phyloP scores from a whole-genome alignment of 2,329 filamentous ascomycete genomes.

The Ceratocystis colombiana region DNA sequence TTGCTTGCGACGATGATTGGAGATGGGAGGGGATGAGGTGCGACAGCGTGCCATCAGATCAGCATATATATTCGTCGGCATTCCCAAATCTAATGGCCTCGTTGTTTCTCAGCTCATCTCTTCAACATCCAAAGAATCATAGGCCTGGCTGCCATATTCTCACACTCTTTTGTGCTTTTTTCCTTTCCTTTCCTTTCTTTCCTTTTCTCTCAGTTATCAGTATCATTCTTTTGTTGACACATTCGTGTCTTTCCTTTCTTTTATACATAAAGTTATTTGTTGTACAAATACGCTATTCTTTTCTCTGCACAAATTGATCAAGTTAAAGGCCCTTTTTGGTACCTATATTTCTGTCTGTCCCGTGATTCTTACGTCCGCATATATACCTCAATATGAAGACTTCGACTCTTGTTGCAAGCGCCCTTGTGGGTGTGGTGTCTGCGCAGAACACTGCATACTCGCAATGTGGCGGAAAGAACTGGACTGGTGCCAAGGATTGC shows the following conservation, averaged over 20 bases:
- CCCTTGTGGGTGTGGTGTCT: constrained; percentile 13
- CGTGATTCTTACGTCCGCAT: background rate
- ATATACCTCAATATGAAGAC: constrained; percentile 10
- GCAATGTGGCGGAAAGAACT: constrained; percentile 7
- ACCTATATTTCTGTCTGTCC: background rate
- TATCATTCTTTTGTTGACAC: background rate
- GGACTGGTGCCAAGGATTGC: constrained; percentile 8
- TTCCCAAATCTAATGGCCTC: background rate
- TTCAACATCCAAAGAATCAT: constrained; percentile 1
- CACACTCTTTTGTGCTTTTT: background rate
- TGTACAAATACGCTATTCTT: background rate
- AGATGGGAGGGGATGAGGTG: background rate
- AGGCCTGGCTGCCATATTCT: constrained; percentile 16
- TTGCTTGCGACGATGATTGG: too few species aligned
- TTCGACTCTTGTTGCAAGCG: background rate
- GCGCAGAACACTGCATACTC: constrained; percentile 11
- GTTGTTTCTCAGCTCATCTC: background rate
- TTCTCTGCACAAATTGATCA: background rate
- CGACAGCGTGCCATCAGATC: background rate
- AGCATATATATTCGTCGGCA: background rate
- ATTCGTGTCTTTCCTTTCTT: background rate
- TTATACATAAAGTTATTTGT: background rate
- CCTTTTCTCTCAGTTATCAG: background rate
- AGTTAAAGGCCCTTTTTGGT: background rate
- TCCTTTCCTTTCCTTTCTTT: background rate